Evolutionary conservation across 257 asterid genomes (phyloP).

Genomic region (Agastache rugosa): DNA sequence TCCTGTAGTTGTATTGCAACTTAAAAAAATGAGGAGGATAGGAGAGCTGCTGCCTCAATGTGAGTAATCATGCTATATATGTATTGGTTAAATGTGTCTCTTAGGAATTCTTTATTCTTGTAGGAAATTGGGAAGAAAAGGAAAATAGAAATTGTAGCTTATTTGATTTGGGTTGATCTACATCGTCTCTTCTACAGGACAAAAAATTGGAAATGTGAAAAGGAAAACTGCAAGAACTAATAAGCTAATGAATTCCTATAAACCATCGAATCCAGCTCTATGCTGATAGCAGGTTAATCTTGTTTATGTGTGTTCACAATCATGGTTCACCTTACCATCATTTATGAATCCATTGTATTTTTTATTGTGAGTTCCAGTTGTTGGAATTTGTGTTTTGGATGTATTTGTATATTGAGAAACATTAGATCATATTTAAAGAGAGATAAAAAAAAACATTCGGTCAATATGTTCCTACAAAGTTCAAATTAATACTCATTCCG

Average conservation of each 20-base stretch:
- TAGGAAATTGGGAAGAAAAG: neutral
- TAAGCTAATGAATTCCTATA: neutral
- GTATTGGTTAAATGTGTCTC: neutral
- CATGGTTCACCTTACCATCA: constrained; percentile 5
- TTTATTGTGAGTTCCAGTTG: neutral
- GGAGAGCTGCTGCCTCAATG: constrained; percentile 74
- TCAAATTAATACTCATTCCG: no score
- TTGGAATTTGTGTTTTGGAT: neutral
- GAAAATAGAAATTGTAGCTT: neutral
- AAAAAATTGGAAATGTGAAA: neutral
- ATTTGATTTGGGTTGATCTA: neutral
- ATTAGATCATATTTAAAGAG: neutral
- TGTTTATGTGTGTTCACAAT: neutral
- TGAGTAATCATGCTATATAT: constrained; percentile 52
- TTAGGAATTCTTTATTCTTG: neutral
- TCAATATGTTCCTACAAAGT: no score
- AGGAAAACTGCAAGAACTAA: neutral
- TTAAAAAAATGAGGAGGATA: constrained; percentile 70
- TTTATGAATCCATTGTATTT: constrained; percentile 1
- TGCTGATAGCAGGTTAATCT: neutral
- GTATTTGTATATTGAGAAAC: no score
- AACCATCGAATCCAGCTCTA: neutral
- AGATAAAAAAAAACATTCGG: no score
- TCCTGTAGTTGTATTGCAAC: constrained; percentile 73
- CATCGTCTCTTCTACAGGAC: neutral